phyloP scores from a whole-genome alignment of 148 eudicot species.

The Silene latifolia region DNA sequence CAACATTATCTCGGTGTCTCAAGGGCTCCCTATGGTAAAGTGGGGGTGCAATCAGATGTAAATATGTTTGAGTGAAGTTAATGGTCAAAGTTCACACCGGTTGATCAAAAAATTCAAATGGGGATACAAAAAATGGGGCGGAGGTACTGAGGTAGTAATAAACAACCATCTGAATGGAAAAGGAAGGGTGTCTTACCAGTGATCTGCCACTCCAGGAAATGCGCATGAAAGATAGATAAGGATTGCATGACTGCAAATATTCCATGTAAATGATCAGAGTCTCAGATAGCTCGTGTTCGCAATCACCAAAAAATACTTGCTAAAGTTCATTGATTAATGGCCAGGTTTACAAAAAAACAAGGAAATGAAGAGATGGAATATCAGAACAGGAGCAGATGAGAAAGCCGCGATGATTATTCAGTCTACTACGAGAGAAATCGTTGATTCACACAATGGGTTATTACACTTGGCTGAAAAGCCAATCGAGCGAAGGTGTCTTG shows the following conservation, averaged over 20 bases:
- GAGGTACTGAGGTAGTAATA: neutral
- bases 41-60: no score
- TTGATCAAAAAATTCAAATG: neutral
- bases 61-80: neutral
- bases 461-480: no score
- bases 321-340: neutral
- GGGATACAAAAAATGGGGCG: neutral
- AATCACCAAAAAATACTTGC: neutral
- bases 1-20: no score
- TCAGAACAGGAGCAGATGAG: no score
- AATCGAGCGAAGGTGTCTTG: no score
- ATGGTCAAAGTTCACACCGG: neutral
- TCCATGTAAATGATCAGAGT: neutral
- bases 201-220: conserved; percentile 90
- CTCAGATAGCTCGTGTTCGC: neutral
- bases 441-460: no score
- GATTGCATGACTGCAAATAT: conserved; percentile 78
- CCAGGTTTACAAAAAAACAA: neutral
- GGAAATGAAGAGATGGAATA: neutral
- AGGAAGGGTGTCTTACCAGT: conserved; percentile 54
- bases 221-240: conserved; percentile 70
- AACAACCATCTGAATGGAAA: neutral
- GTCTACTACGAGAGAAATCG: no score
- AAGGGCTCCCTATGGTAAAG: no score
- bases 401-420: no score